Evolutionary conservation across 106 monocot species (phyloP).

Genomic region (Phalaenopsis aphrodite): DNA sequence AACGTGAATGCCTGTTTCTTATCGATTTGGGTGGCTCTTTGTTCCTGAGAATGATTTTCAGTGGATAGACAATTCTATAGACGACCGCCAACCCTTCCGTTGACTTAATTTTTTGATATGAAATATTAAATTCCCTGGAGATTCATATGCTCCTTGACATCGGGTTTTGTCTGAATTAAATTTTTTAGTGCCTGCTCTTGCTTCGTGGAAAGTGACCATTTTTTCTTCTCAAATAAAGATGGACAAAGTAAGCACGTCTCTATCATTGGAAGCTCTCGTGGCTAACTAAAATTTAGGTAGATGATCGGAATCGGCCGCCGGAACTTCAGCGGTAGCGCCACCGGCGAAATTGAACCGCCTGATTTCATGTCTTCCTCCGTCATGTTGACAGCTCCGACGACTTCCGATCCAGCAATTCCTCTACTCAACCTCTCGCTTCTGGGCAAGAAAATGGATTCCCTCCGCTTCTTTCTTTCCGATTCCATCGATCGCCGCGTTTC

Average conservation of each 20-base stretch:
- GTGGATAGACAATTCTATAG: too few species aligned
- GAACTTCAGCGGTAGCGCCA: neutral
- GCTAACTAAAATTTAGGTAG: neutral
- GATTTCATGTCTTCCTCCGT: neutral
- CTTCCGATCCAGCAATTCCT: conserved; percentile 13
- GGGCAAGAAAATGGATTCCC: conserved; percentile 18
- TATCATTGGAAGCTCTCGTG: neutral
- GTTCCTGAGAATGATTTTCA: too few species aligned
- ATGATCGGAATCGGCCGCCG: neutral
- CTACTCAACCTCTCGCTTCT: conserved; percentile 32
- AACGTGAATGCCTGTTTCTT: too few species aligned
- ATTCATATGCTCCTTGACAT: too few species aligned
- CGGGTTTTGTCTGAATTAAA: too few species aligned
- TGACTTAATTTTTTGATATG: too few species aligned
- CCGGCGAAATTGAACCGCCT: neutral
- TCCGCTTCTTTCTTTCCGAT: conserved; percentile 39
- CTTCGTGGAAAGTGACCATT: too few species aligned
- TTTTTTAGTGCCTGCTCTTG: too few species aligned
- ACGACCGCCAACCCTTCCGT: too few species aligned
- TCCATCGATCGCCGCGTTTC: conserved; percentile 16
- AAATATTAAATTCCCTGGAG: too few species aligned
- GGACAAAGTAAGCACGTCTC: neutral
- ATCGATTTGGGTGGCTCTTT: too few species aligned
- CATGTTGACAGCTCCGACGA: neutral
- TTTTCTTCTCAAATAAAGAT: too few species aligned